A percentile compares a stretch with the other conserved stretches of the same genome.
These are phyloP conservation scores for Dactylellina cionopaga DNA, from an alignment of 2,329 filamentous ascomycete species.

Conservation along the genomic window DNA sequence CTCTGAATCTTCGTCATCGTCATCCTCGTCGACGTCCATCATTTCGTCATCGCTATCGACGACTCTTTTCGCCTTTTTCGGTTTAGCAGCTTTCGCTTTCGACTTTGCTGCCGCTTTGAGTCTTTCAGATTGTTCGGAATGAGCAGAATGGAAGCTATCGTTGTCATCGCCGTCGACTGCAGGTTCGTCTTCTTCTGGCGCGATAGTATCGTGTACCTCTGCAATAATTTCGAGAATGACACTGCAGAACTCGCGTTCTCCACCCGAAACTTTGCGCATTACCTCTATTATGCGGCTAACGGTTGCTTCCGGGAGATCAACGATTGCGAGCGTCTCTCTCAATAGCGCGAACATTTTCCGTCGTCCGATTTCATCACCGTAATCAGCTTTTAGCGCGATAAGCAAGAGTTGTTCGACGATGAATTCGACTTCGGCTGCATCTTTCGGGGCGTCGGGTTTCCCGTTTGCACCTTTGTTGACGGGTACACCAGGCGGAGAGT, in stretches of 20 bases:
- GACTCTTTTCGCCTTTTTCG: conserved; percentile 61
- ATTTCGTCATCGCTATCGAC: conserved; percentile 68
- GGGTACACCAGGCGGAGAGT: conserved; percentile 58
- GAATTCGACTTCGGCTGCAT: conserved; percentile 90
- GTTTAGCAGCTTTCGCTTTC: conserved; percentile 35
- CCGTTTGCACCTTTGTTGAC: conserved; percentile 61
- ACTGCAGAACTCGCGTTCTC: conserved; percentile 83
- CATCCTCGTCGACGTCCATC: conserved; percentile 62
- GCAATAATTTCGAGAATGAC: conserved; percentile 92
- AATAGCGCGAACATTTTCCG: conserved; percentile 95
- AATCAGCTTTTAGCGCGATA: conserved; percentile 90
- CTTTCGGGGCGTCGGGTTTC: conserved; percentile 60
- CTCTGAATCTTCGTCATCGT: conserved; percentile 64
- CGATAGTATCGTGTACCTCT: conserved; percentile 94
- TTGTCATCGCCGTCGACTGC: conserved; percentile 67
- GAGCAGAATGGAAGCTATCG: conserved; percentile 93
- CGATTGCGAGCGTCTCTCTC: conserved; percentile 82
- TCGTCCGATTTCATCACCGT: conserved; percentile 94
- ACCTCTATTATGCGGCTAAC: conserved; percentile 64
- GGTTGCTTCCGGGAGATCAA: conserved; percentile 89
- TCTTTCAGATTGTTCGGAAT: conserved; percentile 65
- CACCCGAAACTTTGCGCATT: conserved; percentile 75
- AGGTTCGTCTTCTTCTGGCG: conserved; percentile 70
- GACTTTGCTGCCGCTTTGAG: conserved; percentile 23
- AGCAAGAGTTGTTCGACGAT: conserved; percentile 94